Percentiles rank a stretch among this genome's conserved stretches.
These are phyloP conservation scores for Cunninghamia lanceolata DNA, from an alignment of 75 land plant species.

Conservation along the genomic window DNA sequence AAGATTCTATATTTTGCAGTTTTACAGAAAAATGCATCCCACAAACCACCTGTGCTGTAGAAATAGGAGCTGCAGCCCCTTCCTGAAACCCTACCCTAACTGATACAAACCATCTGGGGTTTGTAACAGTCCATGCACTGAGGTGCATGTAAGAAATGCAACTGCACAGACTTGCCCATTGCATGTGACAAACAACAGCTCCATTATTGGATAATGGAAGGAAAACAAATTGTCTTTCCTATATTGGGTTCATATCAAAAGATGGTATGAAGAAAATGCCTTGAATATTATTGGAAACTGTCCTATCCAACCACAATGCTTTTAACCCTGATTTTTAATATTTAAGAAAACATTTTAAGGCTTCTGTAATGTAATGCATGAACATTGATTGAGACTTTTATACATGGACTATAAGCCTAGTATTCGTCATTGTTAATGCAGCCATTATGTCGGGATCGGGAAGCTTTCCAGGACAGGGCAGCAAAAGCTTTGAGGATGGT, in stretches of 20 bases:
- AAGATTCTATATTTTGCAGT: background rate
- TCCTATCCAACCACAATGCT: background rate
- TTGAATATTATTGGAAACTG: background rate
- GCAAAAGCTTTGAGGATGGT: background rate
- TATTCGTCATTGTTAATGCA: background rate
- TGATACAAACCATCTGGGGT: background rate
- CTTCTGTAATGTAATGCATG: background rate
- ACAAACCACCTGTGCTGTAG: no score
- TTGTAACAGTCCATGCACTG: background rate
- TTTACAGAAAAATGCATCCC: background rate
- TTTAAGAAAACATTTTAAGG: background rate
- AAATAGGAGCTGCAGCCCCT: no score
- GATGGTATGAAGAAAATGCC: background rate
- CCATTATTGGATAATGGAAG: background rate
- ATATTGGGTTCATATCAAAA: background rate
- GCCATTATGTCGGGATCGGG: slow-evolving; percentile 1
- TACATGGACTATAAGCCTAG: background rate
- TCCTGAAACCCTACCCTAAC: background rate
- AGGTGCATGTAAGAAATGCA: no score
- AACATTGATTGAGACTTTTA: background rate
- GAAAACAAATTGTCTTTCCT: background rate
- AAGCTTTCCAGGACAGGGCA: background rate
- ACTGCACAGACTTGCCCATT: no score
- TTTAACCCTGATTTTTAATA: no score
- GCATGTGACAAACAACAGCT: background rate